Evolutionary conservation across 2,329 filamentous ascomycete genomes (phyloP).

Genomic region (Tolypocladium guangdongense): DNA sequence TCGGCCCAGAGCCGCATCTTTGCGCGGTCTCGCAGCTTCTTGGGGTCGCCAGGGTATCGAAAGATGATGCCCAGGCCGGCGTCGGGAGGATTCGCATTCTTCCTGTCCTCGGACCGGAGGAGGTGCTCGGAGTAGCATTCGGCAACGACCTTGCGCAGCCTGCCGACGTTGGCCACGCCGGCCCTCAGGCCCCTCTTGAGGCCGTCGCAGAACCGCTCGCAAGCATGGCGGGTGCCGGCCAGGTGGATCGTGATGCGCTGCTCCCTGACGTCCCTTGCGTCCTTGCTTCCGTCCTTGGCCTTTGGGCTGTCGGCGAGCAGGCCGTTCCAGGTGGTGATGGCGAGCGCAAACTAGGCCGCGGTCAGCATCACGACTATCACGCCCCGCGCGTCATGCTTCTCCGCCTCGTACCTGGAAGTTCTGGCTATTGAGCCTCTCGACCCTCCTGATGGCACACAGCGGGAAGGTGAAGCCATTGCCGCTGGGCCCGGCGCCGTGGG

Average conservation of each 20-base stretch:
- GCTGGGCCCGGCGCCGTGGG: slow-evolving; percentile 81
- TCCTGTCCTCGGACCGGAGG: slow-evolving; percentile 51
- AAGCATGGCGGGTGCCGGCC: slow-evolving; percentile 76
- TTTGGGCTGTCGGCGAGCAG: slow-evolving; percentile 46
- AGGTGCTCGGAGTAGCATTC: slow-evolving; percentile 90
- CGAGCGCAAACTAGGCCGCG: slow-evolving; percentile 63
- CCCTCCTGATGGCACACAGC: slow-evolving; percentile 78
- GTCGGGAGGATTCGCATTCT: slow-evolving; percentile 56
- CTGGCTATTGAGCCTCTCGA: slow-evolving; percentile 87
- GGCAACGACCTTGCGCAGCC: slow-evolving; percentile 65
- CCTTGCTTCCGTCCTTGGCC: slow-evolving; percentile 31
- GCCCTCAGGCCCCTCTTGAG: slow-evolving; percentile 82
- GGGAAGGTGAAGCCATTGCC: slow-evolving; percentile 95
- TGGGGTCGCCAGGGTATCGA: slow-evolving; percentile 86
- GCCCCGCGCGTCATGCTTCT: neutral
- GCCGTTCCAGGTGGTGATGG: slow-evolving; percentile 91
- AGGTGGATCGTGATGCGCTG: slow-evolving; percentile 90
- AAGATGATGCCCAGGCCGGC: slow-evolving; percentile 88
- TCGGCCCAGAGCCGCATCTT: slow-evolving; percentile 98
- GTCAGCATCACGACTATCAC: neutral
- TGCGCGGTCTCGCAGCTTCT: slow-evolving; percentile 85
- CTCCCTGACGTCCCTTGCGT: slow-evolving; percentile 39
- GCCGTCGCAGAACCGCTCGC: slow-evolving; percentile 92
- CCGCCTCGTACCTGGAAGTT: slow-evolving; percentile 53
- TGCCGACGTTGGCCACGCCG: slow-evolving; percentile 78